Evolutionary conservation across 2,329 filamentous ascomycete species (phyloP).

Genomic region (Bimuria novae-zelandiae): DNA sequence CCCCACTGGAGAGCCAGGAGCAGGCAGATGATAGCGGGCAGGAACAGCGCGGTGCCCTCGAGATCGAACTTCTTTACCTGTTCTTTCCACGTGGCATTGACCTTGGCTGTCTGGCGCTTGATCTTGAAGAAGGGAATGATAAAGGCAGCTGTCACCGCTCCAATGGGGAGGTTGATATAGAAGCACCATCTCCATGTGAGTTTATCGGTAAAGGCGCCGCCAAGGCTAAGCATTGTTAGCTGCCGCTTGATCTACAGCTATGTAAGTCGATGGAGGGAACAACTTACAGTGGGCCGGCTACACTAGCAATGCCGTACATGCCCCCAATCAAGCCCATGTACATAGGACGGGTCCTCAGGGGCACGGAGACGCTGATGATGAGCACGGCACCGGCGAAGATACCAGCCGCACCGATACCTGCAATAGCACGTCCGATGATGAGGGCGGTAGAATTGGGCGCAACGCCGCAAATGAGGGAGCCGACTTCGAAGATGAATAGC

Average conservation of each 20-base stretch:
- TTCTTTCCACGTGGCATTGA: slow-evolving; percentile 40
- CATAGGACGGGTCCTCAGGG: slow-evolving; percentile 52
- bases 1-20: slow-evolving; percentile 58
- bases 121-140: slow-evolving; percentile 48
- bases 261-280: slow-evolving; percentile 3
- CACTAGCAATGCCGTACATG: slow-evolving; percentile 55
- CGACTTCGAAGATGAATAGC: slow-evolving; percentile 56
- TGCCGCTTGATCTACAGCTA: slow-evolving; percentile 11
- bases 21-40: slow-evolving; percentile 55
- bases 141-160: slow-evolving; percentile 49
- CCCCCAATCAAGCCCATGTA: slow-evolving; percentile 56
- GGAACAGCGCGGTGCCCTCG: slow-evolving; percentile 49
- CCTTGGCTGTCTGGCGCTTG: slow-evolving; percentile 39
- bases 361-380: slow-evolving; percentile 52
- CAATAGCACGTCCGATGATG: slow-evolving; percentile 57
- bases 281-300: slow-evolving; percentile 53
- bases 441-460: slow-evolving; percentile 56
- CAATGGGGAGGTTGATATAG: slow-evolving; percentile 56
- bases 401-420: slow-evolving; percentile 57
- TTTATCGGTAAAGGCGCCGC: slow-evolving; percentile 52
- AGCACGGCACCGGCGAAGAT: slow-evolving; percentile 56
- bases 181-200: slow-evolving; percentile 55
- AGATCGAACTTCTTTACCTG: slow-evolving; percentile 54
- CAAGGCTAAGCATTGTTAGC: slow-evolving; percentile 45
- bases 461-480: slow-evolving; percentile 57